Base-by-base conservation (phyloP, 208 protist genomes). In the Acanthamoeba triangularis region DNA sequence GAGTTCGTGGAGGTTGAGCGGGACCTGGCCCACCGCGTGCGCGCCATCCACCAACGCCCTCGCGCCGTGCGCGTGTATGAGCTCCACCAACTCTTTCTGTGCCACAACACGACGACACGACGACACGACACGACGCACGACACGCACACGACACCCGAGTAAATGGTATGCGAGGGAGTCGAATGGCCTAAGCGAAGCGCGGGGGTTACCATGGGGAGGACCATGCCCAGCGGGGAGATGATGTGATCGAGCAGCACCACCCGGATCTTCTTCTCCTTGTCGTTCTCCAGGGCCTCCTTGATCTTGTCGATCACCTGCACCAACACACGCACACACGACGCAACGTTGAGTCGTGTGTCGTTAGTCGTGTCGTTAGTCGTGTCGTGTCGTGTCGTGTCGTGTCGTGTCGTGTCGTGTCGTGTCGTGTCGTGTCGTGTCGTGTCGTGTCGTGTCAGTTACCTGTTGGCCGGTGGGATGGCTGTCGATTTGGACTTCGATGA, bases 21-120 rank as follows among this genome's bases (percentile, higher is more conserved):
- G 96, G 11, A 98, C 69, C 93, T 98, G 98, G 37, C 98, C 95
- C 35, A 98, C 98, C 16, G 96, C 97, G 95, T 99, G 98, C 25
- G 98, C 98, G 52, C 98, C 98, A 90, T 99, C 98, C 10, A 99
- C 98, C 87, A 99, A 98, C 95, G 98, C 98, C 95, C 98, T 98
- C 11, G 3, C 76, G 82, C 98, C 98, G 25, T 98, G 98, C 30
- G 67, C 88, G n/a, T 95, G 90, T 20, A 97, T 97, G 85, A 99
- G 95, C 33, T 97, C 97, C 1, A 98, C 97, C 52, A 99, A 30
- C 49, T 94, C 90, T 52, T 52, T 49, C 76, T 85, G 76, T n/a
- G 20, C 30, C 14, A 72, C n/a, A 18, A 0, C 10, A 37, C 65
- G n/a, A n/a, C n/a, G n/a, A 28, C 30, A 8, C 30, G 65, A 37